A percentile compares a stretch with the other conserved stretches of the same genome.
Evolutionary conservation across 352 stramenopile genomes (phyloP).

Genomic region (Pythium dissotocum): DNA sequence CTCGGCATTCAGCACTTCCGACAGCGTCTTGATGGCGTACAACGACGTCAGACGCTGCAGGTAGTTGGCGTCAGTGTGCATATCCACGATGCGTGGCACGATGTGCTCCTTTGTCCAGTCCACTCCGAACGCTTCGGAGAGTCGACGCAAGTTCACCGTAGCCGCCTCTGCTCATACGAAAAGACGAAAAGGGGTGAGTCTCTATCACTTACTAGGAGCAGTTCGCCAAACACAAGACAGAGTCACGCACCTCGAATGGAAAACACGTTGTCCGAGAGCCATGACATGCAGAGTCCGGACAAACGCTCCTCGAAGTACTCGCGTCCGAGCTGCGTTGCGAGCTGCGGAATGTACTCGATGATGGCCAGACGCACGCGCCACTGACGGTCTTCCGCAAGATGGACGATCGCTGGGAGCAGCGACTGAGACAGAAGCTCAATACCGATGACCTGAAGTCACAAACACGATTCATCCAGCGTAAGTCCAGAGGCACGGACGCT

Average conservation of each 20-base stretch:
- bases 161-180: conserved; percentile 75
- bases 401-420: conserved; percentile 96
- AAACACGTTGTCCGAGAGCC: conserved; percentile 97
- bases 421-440: conserved; percentile 96
- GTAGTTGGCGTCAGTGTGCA: conserved; percentile 94
- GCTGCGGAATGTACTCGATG: conserved; percentile 97
- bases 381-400: conserved; percentile 98
- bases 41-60: conserved; percentile 93
- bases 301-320: conserved; percentile 97
- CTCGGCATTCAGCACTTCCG: conserved; percentile 68
- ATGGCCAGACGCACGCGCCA: conserved; percentile 98
- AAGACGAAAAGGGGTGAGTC: not conserved
- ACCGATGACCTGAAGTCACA: conserved; percentile 87
- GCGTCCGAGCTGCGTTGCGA: conserved; percentile 94
- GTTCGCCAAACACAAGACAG: not conserved
- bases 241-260: conserved; percentile 86
- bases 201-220: not conserved
- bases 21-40: conserved; percentile 86
- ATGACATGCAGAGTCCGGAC: conserved; percentile 94
- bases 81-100: conserved; percentile 92
- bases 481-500: too few species aligned
- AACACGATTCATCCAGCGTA: too few species aligned
- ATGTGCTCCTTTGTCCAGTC: conserved; percentile 95
- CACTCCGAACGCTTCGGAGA: conserved; percentile 95
- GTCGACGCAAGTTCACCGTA: conserved; percentile 93